These are phyloP conservation scores for Carallia pectinifolia DNA, from an alignment of 345 rosid genomes.

Conservation along the genomic window DNA sequence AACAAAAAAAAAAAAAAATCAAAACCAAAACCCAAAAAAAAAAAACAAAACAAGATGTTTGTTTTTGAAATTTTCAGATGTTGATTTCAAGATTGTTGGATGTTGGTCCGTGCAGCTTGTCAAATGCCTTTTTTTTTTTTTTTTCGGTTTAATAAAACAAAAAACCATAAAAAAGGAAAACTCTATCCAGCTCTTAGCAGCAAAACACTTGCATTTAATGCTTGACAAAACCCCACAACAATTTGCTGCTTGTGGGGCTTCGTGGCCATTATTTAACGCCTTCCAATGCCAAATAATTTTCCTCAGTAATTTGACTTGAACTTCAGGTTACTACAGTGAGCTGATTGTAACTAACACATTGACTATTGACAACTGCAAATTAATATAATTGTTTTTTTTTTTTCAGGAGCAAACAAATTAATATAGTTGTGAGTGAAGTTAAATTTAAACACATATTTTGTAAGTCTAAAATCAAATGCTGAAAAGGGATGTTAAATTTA, in stretches of 20 bases:
- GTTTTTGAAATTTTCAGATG: conserved; percentile 6
- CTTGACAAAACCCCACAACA: conserved; percentile 7
- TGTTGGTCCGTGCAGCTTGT: conserved; percentile 28
- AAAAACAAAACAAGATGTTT: conserved; percentile 9
- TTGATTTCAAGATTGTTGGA: conserved; percentile 42
- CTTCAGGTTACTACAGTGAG: no score
- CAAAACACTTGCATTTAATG: conserved; percentile 13
- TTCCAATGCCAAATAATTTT: not conserved
- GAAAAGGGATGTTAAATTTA: no score
- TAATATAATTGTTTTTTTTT: no score
- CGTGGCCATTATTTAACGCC: no score
- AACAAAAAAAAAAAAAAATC: conserved; percentile 12
- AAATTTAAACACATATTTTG: no score
- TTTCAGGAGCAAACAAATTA: no score
- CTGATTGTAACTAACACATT: no score
- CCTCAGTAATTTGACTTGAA: not conserved
- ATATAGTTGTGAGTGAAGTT: no score
- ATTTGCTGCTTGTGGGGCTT: not conserved
- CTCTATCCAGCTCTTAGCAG: no score
- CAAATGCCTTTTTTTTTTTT: not conserved
- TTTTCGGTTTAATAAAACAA: not conserved
- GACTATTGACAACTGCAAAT: no score
- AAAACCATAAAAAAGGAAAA: not conserved
- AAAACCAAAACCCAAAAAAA: not conserved
- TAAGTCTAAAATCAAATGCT: no score